phyloP scores from a whole-genome alignment of 2,329 filamentous ascomycete species.

The Penicillium sp. region DNA sequence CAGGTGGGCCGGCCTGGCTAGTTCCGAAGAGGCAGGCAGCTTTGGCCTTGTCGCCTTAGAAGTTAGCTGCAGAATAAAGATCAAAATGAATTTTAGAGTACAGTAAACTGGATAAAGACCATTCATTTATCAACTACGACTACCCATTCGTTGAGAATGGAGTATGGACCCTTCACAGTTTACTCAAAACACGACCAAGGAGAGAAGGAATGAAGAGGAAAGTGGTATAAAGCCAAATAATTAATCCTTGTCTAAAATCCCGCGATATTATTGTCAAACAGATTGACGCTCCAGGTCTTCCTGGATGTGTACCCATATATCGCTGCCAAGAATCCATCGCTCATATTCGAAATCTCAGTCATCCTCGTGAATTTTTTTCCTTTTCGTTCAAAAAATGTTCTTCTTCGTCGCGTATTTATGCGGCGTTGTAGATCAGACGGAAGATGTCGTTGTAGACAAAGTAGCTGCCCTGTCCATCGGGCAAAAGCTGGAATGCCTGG shows the following conservation, averaged over 20 bases:
- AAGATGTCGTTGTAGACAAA: constrained; percentile 95
- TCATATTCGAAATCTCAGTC: background rate
- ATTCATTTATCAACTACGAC: too few species aligned
- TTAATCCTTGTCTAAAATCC: background rate
- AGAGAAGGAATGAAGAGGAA: background rate
- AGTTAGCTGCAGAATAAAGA: too few species aligned
- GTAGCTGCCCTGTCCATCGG: constrained; percentile 64
- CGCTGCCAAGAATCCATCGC: constrained; percentile 3
- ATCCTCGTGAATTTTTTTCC: background rate
- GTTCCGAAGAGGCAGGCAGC: background rate
- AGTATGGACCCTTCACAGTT: background rate
- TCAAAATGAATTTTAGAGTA: too few species aligned
- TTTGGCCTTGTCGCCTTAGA: background rate
- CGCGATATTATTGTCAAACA: constrained; percentile 1
- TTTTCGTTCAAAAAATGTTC: background rate
- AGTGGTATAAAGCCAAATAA: background rate
- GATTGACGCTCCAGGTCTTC: background rate
- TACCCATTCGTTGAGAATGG: too few species aligned
- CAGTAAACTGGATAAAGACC: too few species aligned
- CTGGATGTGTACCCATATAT: background rate
- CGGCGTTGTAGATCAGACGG: constrained; percentile 67
- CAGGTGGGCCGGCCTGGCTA: background rate
- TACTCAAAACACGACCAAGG: background rate
- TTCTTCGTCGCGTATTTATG: constrained; percentile 13
- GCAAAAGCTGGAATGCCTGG: constrained; percentile 80